Evolutionary conservation across 1,284 basidiomycete genomes (phyloP).

Genomic region (Trametes polyzona): DNA sequence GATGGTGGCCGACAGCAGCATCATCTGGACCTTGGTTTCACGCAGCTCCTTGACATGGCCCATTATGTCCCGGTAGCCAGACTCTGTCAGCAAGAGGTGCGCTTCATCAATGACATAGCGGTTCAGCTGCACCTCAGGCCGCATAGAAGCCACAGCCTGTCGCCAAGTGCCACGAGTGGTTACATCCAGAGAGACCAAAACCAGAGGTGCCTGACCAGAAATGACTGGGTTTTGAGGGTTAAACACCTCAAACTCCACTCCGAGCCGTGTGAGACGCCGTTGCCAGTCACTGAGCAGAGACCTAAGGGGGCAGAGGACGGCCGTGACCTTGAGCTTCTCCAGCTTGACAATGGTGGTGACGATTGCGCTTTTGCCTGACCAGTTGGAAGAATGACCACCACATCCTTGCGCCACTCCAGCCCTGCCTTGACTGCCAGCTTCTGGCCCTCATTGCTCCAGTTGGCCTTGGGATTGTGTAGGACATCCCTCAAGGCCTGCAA

Average conservation of each 20-base stretch:
- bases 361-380: constrained; percentile 13
- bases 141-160: constrained; percentile 1
- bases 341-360: constrained; percentile 1
- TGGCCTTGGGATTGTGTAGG: background rate
- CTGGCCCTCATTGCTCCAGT: constrained; percentile 5
- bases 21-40: background rate
- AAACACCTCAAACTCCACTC: constrained; percentile 3
- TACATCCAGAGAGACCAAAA: constrained; percentile 4
- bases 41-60: constrained; percentile 10
- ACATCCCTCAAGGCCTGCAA: background rate
- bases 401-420: constrained; percentile 1
- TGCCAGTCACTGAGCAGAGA: constrained; percentile 11
- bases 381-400: constrained; percentile 10
- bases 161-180: background rate
- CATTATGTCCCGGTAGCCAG: constrained; percentile 2
- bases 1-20: constrained; percentile 13
- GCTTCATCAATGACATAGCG: constrained; percentile 12
- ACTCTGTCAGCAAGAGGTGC: constrained; percentile 6
- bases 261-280: background rate
- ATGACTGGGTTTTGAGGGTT: background rate
- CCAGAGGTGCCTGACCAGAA: background rate
- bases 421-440: constrained; percentile 5
- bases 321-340: constrained; percentile 7
- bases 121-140: background rate
- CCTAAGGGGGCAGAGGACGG: constrained; percentile 1